Percentiles rank a stretch among this genome's conserved stretches.
Evolutionary conservation across 1,284 basidiomycete genomes (phyloP).

Genomic region (Mycena citricolor): DNA sequence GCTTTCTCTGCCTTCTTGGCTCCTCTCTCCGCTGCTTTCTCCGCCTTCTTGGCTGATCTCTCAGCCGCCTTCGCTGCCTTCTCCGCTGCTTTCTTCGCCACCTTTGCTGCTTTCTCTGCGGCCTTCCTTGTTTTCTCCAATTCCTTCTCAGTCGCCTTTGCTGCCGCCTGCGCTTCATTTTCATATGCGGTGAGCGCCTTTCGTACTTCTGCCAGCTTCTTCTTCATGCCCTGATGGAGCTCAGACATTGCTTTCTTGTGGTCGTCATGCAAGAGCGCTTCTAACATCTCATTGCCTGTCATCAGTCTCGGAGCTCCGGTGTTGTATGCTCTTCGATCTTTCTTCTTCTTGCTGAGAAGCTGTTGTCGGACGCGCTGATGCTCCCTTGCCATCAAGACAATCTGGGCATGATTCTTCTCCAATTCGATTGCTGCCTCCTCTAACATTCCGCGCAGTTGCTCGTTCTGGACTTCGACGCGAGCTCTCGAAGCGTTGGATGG

Average conservation of each 20-base stretch:
- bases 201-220: constrained; percentile 1
- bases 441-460: neutral
- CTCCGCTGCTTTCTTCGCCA: neutral
- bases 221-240: constrained; percentile 14
- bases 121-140: neutral
- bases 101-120: constrained; percentile 1
- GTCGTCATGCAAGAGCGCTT: constrained; percentile 3
- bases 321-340: neutral
- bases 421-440: neutral
- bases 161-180: constrained; percentile 1
- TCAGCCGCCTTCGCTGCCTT: neutral
- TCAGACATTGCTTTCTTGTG: constrained; percentile 14
- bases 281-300: constrained; percentile 8
- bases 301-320: constrained; percentile 7
- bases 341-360: constrained; percentile 9
- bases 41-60: neutral
- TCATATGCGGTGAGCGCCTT: constrained; percentile 1
- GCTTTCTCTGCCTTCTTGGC: too few species aligned
- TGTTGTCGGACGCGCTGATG: constrained; percentile 6
- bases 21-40: neutral
- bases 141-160: neutral
- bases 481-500: neutral
- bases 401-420: neutral
- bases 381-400: constrained; percentile 10
- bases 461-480: neutral